Conservation (phyloP, 306 rosid genomes). For the Medicago arabica region DNA sequence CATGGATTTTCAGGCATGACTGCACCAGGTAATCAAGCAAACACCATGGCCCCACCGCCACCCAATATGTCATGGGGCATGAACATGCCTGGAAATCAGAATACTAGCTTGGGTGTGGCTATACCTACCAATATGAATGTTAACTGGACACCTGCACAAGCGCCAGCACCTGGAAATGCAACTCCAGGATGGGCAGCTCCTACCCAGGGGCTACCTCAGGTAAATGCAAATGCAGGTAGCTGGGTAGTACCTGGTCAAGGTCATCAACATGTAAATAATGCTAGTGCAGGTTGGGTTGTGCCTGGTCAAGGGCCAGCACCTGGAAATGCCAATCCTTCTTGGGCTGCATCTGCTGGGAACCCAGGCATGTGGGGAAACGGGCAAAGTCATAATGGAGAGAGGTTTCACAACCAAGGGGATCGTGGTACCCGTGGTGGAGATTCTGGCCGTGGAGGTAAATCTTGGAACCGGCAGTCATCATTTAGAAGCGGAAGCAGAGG, state of each 20-base stretch:
- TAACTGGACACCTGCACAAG: conserved; percentile 71
- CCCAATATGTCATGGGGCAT: conserved; percentile 67
- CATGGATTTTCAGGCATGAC: conserved; percentile 53
- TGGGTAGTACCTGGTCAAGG: conserved; percentile 72
- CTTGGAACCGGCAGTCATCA: conserved; percentile 80
- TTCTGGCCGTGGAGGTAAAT: conserved; percentile 68
- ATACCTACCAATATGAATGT: conserved; percentile 61
- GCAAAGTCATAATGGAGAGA: conserved; percentile 65
- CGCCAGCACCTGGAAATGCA: conserved; percentile 62
- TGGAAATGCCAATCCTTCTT: conserved; percentile 64
- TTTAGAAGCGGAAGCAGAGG: conserved; percentile 71
- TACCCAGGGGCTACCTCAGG: conserved; percentile 61
- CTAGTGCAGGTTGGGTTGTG: conserved; percentile 67
- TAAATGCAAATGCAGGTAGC: conserved; percentile 53
- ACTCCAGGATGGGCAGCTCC: conserved; percentile 80
- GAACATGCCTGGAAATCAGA: conserved; percentile 72
- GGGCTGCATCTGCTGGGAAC: conserved; percentile 61
- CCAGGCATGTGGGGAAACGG: conserved; percentile 61
- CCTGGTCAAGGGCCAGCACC: conserved; percentile 61
- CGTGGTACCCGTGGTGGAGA: conserved; percentile 66
- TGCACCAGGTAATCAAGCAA: conserved; percentile 61
- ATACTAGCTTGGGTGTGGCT: conserved; percentile 67
- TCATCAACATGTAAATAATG: conserved; percentile 50
- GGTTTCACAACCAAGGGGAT: conserved; percentile 67
- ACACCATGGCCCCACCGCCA: conserved; percentile 60